Conservation (phyloP, 2,329 filamentous ascomycete genomes). For the Exophiala sideris region DNA sequence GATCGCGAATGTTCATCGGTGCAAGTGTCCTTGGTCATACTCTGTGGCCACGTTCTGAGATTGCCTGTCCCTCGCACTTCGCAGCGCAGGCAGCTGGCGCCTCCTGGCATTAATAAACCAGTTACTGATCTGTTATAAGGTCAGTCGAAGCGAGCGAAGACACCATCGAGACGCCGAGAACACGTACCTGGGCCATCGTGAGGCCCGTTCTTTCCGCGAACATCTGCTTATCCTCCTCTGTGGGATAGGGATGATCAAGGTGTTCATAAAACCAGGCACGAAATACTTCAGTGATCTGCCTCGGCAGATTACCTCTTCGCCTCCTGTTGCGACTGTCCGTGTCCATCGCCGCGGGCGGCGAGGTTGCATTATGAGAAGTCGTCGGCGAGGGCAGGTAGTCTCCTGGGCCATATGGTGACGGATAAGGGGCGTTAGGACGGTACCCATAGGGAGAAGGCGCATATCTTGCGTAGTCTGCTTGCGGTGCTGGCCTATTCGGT, state of each 20-base stretch:
- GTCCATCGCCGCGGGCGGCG: conserved; percentile 15
- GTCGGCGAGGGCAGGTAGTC: conserved; percentile 17
- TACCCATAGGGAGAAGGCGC: conserved; percentile 14
- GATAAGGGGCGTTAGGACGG: conserved; percentile 7
- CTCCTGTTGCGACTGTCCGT: conserved; percentile 39
- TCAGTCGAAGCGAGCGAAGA: neutral
- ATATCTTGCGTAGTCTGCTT: conserved; percentile 15
- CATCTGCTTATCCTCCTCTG: conserved; percentile 81
- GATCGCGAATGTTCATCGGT: neutral
- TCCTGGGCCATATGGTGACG: conserved; percentile 9
- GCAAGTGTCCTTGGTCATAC: conserved; percentile 17
- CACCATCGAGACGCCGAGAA: neutral
- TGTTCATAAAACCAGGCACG: conserved; percentile 77
- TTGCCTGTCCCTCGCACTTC: conserved; percentile 22
- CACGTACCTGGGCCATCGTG: conserved; percentile 62
- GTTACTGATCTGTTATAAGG: conserved; percentile 45
- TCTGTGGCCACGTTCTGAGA: conserved; percentile 5
- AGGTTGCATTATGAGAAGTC: conserved; percentile 8
- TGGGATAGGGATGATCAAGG: conserved; percentile 77
- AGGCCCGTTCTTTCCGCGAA: conserved; percentile 73
- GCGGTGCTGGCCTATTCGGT: conserved; percentile 8
- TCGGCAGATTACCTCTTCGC: conserved; percentile 82
- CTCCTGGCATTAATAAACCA: conserved; percentile 53
- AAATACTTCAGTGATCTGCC: conserved; percentile 79
- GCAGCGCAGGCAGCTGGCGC: conserved; percentile 46